Conservation (phyloP, 371 early-diverging fungal species). For the Mortierella sp. region DNA sequence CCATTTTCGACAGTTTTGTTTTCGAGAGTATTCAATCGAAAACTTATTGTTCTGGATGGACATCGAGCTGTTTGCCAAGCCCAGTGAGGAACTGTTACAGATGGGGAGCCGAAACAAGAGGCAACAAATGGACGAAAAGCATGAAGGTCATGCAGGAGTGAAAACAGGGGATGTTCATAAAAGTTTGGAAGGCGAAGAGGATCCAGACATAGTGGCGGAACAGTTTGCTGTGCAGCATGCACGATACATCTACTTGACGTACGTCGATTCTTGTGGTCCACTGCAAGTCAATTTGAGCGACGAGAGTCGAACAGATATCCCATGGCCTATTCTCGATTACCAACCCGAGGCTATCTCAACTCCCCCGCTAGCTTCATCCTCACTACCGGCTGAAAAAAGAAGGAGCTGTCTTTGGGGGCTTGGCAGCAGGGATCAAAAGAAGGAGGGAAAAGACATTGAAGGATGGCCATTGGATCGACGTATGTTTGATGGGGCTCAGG, state of each 20-base stretch:
- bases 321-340: conserved; percentile 47
- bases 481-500: conserved; percentile 72
- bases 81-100: conserved; percentile 10
- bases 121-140: background rate
- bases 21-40: conserved; percentile 67
- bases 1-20: conserved; percentile 64
- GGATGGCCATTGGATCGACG: conserved; percentile 55
- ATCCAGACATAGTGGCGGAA: conserved; percentile 2
- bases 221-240: conserved; percentile 57
- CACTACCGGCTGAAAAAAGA: background rate
- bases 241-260: conserved; percentile 64
- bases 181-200: conserved; percentile 9
- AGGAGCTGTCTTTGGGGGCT: background rate
- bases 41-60: conserved; percentile 70
- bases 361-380: background rate
- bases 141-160: background rate
- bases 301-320: conserved; percentile 62
- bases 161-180: conserved; percentile 17
- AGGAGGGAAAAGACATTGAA: background rate
- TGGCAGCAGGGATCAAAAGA: background rate
- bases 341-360: background rate
- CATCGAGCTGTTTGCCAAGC: conserved; percentile 61
- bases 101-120: conserved; percentile 5
- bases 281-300: conserved; percentile 64
- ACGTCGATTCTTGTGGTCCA: conserved; percentile 60